phyloP scores from a whole-genome alignment of 495 filamentous ascomycete genomes.

The Immersiella caudata region DNA sequence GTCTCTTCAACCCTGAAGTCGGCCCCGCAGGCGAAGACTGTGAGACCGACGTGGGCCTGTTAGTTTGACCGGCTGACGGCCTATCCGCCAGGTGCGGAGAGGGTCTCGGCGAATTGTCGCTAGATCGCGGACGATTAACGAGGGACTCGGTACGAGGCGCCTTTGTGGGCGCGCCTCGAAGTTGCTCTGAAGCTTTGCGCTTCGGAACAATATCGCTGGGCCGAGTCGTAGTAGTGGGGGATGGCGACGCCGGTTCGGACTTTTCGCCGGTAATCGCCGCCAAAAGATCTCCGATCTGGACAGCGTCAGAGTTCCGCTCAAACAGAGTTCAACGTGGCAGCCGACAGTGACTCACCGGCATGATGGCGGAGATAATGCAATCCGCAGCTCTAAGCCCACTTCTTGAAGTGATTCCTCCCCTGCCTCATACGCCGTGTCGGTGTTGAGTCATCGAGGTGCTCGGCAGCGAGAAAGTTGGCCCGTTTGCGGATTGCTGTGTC shows the following conservation, averaged over 20 bases:
- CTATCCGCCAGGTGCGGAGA: constrained; percentile 23
- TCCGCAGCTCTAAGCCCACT: constrained; percentile 13
- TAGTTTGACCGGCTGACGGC: background rate
- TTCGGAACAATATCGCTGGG: constrained; percentile 39
- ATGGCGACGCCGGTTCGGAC: constrained; percentile 43
- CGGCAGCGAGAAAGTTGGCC: constrained; percentile 5
- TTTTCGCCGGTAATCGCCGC: constrained; percentile 58
- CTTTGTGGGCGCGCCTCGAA: constrained; percentile 34
- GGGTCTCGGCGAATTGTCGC: constrained; percentile 23
- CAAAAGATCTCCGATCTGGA: constrained; percentile 56
- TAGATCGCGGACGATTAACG: constrained; percentile 24
- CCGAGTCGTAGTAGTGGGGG: constrained; percentile 35
- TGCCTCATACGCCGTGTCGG: constrained; percentile 33
- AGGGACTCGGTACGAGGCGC: constrained; percentile 34
- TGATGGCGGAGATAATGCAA: constrained; percentile 21
- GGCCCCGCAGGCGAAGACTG: constrained; percentile 11
- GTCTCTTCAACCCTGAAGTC: constrained; percentile 25
- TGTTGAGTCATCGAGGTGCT: constrained; percentile 36
- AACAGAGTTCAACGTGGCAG: background rate
- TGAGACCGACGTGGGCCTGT: constrained; percentile 7
- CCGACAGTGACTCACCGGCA: constrained; percentile 33
- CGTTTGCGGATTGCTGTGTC: constrained; percentile 2
- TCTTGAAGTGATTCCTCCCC: constrained; percentile 33
- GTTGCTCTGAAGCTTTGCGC: constrained; percentile 56
- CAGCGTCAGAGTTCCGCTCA: constrained; percentile 18